Evolutionary conservation across 495 filamentous ascomycete genomes (phyloP).

Genomic region (Hypoxylon subgilvum): DNA sequence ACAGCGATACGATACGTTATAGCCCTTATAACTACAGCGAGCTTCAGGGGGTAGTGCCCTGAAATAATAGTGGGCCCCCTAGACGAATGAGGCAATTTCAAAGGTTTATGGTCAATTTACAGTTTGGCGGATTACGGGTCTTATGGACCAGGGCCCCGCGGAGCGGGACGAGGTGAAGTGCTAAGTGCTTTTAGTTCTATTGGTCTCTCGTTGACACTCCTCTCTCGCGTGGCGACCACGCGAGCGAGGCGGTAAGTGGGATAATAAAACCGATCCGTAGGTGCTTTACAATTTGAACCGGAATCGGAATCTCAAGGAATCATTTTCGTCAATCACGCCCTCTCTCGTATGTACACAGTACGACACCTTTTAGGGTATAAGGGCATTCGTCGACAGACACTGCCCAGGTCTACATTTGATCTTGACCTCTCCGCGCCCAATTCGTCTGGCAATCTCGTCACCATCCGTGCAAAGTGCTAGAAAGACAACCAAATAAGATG

Average conservation of each 20-base stretch:
- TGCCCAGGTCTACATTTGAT: not conserved
- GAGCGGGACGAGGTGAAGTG: too few relatives aligned
- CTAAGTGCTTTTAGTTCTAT: too few relatives aligned
- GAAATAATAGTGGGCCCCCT: too few relatives aligned
- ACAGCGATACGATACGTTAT: too few relatives aligned
- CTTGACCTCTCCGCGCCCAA: not conserved
- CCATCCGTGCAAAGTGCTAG: not conserved
- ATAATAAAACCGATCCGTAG: conserved; percentile 18
- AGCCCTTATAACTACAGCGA: too few relatives aligned
- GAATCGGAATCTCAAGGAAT: conserved; percentile 3
- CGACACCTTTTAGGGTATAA: not conserved
- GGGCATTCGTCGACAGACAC: not conserved
- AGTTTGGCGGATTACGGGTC: too few relatives aligned
- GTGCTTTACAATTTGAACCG: conserved; percentile 13
- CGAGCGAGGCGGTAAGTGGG: conserved; percentile 20
- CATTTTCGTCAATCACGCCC: not conserved
- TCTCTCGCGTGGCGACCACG: too few relatives aligned
- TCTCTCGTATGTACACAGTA: not conserved
- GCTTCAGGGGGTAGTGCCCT: too few relatives aligned
- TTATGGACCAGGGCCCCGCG: too few relatives aligned
- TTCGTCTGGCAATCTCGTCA: not conserved
- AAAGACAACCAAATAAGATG: conserved; percentile 37
- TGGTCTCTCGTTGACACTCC: too few relatives aligned
- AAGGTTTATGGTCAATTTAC: too few relatives aligned
- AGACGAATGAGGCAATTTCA: too few relatives aligned